A percentile compares a stretch with the other conserved stretches of the same genome.
phyloP scores from a whole-genome alignment of 306 rosid genomes.

The Acmispon strigosus region DNA sequence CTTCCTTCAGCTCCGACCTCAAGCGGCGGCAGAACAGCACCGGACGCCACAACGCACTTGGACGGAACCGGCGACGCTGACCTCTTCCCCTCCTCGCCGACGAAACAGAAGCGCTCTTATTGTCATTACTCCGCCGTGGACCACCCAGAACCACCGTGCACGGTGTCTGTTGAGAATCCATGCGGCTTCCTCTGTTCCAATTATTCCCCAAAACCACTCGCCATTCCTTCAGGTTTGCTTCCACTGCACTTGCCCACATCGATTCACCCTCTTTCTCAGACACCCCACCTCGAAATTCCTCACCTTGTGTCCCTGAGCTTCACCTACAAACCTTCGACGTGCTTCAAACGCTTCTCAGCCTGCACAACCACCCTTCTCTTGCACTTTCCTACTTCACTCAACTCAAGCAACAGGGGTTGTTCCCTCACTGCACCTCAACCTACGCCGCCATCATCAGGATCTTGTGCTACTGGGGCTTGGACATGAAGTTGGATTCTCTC shows the following conservation, averaged over 20 bases:
- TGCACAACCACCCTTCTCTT: conserved; percentile 35
- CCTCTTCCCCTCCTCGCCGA: no score
- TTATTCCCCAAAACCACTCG: neutral
- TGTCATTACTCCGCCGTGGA: no score
- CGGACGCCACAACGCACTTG: no score
- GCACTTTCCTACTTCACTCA: conserved; percentile 44
- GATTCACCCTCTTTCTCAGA: conserved; percentile 6
- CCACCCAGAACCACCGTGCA: no score
- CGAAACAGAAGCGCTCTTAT: no score
- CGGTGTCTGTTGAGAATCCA: no score
- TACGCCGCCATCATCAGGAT: conserved; percentile 49
- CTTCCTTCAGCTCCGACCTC: no score
- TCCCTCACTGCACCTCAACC: conserved; percentile 37
- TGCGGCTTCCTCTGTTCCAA: no score
- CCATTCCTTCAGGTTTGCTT: conserved; percentile 1
- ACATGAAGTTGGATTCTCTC: conserved; percentile 49
- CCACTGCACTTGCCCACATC: conserved; percentile 27
- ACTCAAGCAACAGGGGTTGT: conserved; percentile 36
- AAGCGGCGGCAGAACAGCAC: no score
- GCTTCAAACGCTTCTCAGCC: conserved; percentile 28
- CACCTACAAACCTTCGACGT: conserved; percentile 25
- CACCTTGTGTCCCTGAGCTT: neutral
- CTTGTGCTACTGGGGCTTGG: conserved; percentile 51
- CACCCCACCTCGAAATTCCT: neutral
- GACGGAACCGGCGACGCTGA: no score